phyloP scores from a whole-genome alignment of 176 grass and related monocot genomes.

The Phyllostachys edulis region DNA sequence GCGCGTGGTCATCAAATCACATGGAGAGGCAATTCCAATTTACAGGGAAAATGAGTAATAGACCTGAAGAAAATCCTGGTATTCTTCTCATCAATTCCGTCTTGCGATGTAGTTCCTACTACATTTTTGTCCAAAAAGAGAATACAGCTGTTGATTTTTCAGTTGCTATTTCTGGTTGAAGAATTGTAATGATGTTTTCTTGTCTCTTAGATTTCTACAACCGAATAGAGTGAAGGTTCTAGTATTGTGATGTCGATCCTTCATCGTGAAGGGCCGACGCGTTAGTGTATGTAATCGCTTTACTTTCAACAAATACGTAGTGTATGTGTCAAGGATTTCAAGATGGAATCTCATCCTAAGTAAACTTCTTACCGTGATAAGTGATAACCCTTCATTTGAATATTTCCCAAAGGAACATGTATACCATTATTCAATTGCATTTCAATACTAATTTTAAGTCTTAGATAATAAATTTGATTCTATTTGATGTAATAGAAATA shows the following conservation, averaged over 20 bases:
- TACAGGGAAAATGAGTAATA: constrained; percentile 76
- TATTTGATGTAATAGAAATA: no score
- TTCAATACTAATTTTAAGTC: no score
- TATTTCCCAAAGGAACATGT: no score
- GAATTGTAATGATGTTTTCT: neutral
- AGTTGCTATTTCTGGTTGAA: neutral
- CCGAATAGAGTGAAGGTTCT: constrained; percentile 92
- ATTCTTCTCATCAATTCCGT: constrained; percentile 15
- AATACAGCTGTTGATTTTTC: neutral
- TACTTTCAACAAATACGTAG: neutral
- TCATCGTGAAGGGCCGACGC: constrained; percentile 59
- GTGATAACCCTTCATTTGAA: no score
- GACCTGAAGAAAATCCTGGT: constrained; percentile 77
- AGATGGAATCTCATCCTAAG: neutral
- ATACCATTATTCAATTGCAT: no score
- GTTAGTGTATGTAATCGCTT: no score
- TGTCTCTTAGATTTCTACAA: constrained; percentile 80
- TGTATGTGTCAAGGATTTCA: neutral
- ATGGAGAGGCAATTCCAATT: constrained; percentile 72
- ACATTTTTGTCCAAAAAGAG: neutral
- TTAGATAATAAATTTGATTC: no score
- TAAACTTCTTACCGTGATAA: no score
- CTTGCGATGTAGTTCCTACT: neutral
- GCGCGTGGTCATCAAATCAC: constrained; percentile 68
- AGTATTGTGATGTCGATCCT: constrained; percentile 87